Conservation (phyloP, 2,329 filamentous ascomycete species). For the Fusarium kyushuense region DNA sequence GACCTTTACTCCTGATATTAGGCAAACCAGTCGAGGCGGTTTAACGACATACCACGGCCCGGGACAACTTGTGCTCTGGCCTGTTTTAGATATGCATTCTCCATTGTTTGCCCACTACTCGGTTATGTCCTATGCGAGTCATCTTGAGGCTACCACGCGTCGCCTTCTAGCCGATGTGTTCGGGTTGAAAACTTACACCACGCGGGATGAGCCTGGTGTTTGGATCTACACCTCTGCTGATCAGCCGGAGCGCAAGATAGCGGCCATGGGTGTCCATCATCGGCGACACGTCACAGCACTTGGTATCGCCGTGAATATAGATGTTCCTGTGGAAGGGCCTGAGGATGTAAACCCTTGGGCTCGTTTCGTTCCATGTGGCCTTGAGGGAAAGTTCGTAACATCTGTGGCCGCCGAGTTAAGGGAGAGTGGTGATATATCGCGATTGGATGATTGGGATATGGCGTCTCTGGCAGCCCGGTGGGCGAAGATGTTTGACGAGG, state of each 20-base stretch:
- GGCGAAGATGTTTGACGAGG: constrained; percentile 53
- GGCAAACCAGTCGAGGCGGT: constrained; percentile 83
- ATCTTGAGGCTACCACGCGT: constrained; percentile 83
- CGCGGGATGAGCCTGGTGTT: constrained; percentile 85
- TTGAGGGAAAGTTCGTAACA: constrained; percentile 84
- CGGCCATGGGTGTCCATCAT: constrained; percentile 92
- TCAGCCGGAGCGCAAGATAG: constrained; percentile 76
- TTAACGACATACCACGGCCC: constrained; percentile 96
- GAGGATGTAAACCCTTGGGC: constrained; percentile 64
- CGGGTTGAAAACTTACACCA: constrained; percentile 67
- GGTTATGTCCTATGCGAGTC: constrained; percentile 80
- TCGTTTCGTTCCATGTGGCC: constrained; percentile 89
- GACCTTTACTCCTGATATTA: constrained; percentile 68
- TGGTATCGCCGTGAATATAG: constrained; percentile 85
- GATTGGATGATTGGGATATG: constrained; percentile 46
- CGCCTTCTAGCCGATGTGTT: constrained; percentile 68
- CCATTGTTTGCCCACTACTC: constrained; percentile 68
- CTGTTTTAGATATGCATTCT: constrained; percentile 82
- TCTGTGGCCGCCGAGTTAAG: constrained; percentile 70
- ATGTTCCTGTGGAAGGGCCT: constrained; percentile 63
- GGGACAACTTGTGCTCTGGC: constrained; percentile 92
- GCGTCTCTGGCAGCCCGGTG: constrained; percentile 49
- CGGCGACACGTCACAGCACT: constrained; percentile 85
- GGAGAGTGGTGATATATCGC: constrained; percentile 23
- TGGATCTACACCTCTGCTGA: constrained; percentile 67